These are phyloP conservation scores for Fusarium secorum DNA, from an alignment of 2,329 filamentous ascomycete species.

Conservation along the genomic window DNA sequence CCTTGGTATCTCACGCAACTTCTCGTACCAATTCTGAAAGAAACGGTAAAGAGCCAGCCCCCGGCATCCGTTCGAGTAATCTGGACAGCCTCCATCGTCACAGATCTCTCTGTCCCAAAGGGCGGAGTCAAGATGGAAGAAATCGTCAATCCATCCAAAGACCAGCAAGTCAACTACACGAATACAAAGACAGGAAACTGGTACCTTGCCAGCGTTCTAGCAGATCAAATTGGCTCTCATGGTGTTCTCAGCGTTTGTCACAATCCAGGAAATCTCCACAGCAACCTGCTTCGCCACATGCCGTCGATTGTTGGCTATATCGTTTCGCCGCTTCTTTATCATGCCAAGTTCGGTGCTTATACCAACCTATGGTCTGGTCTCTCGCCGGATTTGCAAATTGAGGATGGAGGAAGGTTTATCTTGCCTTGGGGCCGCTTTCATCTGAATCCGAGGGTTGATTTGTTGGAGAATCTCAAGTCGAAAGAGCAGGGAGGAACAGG, in stretches of 20 bases:
- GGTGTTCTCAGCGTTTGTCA: slow-evolving; percentile 16
- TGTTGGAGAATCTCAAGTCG: slow-evolving; percentile 5
- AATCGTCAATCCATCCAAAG: not conserved
- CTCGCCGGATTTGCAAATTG: not conserved
- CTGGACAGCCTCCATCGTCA: slow-evolving; percentile 23
- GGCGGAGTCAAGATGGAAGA: slow-evolving; percentile 17
- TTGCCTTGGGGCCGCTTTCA: slow-evolving; percentile 18
- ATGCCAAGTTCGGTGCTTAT: slow-evolving; percentile 11
- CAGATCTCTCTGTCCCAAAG: slow-evolving; percentile 3
- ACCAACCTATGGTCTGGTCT: slow-evolving; percentile 17
- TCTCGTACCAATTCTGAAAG: not conserved
- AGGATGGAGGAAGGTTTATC: slow-evolving; percentile 20
- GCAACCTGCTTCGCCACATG: slow-evolving; percentile 11
- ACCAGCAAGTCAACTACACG: slow-evolving; percentile 14
- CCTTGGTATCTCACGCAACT: slow-evolving; percentile 28
- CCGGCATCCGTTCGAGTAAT: slow-evolving; percentile 17
- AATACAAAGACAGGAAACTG: slow-evolving; percentile 31
- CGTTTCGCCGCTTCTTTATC: slow-evolving; percentile 5
- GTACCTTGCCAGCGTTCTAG: slow-evolving; percentile 9
- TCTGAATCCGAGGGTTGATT: not conserved
- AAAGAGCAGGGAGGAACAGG: slow-evolving; percentile 15
- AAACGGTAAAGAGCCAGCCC: not conserved
- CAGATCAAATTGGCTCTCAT: not conserved
- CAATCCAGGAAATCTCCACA: slow-evolving; percentile 28
- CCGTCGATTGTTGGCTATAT: slow-evolving; percentile 6